Conservation (phyloP, 192 early-diverging fungal species). For the Linnemannia elongata region DNA sequence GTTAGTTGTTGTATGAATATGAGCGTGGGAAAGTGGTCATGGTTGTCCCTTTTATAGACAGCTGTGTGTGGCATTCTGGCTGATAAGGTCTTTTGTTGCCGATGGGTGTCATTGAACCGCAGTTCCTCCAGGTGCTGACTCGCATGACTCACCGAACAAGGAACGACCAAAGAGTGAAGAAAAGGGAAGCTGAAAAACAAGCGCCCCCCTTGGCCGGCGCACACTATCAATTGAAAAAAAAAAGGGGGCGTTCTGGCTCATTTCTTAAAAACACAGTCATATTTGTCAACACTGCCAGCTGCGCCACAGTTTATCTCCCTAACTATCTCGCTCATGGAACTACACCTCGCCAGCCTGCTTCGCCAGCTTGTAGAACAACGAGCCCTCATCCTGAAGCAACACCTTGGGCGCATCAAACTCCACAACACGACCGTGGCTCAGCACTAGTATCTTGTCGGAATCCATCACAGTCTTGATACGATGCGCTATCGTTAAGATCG, state of each 20-base stretch:
- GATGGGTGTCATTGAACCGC: neutral
- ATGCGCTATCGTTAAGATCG: slow-evolving; percentile 71
- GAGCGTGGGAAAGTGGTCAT: slow-evolving; percentile 11
- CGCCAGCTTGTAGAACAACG: slow-evolving; percentile 59
- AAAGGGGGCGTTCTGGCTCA: slow-evolving; percentile 13
- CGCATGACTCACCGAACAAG: slow-evolving; percentile 48
- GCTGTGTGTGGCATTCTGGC: neutral
- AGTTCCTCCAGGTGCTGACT: neutral
- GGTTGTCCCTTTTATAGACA: neutral
- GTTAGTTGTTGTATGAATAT: neutral
- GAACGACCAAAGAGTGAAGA: slow-evolving; percentile 15
- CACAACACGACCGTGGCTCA: slow-evolving; percentile 76
- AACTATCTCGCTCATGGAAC: neutral
- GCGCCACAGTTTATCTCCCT: neutral
- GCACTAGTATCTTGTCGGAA: slow-evolving; percentile 81
- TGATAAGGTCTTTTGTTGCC: neutral
- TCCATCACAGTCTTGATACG: slow-evolving; percentile 74
- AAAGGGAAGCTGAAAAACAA: neutral
- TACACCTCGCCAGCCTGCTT: slow-evolving; percentile 23
- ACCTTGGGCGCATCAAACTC: slow-evolving; percentile 77
- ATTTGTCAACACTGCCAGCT: neutral
- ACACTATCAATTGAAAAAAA: neutral
- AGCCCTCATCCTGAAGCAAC: slow-evolving; percentile 63
- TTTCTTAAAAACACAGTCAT: slow-evolving; percentile 20
- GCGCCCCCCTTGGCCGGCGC: neutral